phyloP scores from a whole-genome alignment of 2,329 filamentous ascomycete species.

The Aspergillus piperis region DNA sequence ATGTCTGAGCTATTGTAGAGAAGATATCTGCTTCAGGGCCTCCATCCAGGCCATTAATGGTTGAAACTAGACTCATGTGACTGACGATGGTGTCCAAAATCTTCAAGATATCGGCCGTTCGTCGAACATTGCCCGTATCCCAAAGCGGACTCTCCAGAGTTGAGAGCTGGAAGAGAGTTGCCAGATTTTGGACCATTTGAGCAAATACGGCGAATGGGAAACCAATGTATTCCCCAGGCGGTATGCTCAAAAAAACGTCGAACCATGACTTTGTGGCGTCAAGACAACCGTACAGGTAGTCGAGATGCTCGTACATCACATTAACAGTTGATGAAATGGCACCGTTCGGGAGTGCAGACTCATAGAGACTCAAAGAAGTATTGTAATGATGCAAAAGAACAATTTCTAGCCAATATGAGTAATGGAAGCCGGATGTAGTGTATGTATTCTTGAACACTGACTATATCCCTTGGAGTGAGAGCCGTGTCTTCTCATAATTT shows the following conservation, averaged over 20 bases:
- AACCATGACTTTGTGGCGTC: slow-evolving; percentile 16
- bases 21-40: slow-evolving; percentile 8
- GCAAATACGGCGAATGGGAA: slow-evolving; percentile 9
- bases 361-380: slow-evolving; percentile 9
- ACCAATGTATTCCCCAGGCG: slow-evolving; percentile 3
- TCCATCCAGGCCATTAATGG: slow-evolving; percentile 1
- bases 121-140: slow-evolving; percentile 9
- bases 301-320: slow-evolving; percentile 2
- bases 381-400: slow-evolving; percentile 11
- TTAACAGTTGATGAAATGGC: not conserved
- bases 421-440: not conserved
- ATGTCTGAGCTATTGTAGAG: slow-evolving; percentile 9
- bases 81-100: slow-evolving; percentile 4
- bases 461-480: not conserved
- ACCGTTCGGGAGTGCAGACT: slow-evolving; percentile 2
- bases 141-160: slow-evolving; percentile 8
- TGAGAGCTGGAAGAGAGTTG: slow-evolving; percentile 11
- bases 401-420: not conserved
- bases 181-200: slow-evolving; percentile 13
- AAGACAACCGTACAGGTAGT: slow-evolving; percentile 12
- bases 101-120: slow-evolving; percentile 5
- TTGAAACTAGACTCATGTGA: slow-evolving; percentile 7
- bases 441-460: not conserved
- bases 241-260: slow-evolving; percentile 10
- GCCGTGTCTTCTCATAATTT: not conserved